Evolutionary conservation across 2,329 filamentous ascomycete species (phyloP).

Genomic region (Bipolaris sorokiniana): DNA sequence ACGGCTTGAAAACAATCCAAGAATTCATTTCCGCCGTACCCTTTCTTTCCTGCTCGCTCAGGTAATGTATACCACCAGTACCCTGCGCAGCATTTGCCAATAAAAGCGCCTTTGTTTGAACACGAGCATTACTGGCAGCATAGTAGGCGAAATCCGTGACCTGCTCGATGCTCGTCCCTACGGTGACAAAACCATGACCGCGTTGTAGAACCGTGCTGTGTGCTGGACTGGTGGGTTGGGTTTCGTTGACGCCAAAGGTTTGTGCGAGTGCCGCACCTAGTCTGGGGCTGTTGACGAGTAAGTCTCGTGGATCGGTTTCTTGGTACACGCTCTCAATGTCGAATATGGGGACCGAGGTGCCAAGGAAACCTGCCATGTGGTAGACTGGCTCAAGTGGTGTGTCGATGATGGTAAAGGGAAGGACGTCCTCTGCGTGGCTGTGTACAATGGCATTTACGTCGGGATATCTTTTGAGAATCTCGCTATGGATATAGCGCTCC

Average conservation of each 20-base stretch:
- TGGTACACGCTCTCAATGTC: constrained; percentile 29
- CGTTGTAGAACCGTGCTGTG: constrained; percentile 46
- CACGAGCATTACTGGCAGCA: constrained; percentile 41
- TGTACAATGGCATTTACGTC: constrained; percentile 54
- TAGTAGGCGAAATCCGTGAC: constrained; percentile 50
- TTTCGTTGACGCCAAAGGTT: constrained; percentile 26
- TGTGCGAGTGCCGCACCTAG: constrained; percentile 33
- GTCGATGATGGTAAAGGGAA: constrained; percentile 46
- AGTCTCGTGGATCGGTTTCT: constrained; percentile 21
- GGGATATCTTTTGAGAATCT: constrained; percentile 53
- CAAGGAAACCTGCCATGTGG: constrained; percentile 50
- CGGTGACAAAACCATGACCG: constrained; percentile 51
- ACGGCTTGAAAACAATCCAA: constrained; percentile 45
- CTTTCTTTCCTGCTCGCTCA: constrained; percentile 40
- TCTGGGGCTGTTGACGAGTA: constrained; percentile 30
- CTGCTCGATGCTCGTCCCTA: constrained; percentile 44
- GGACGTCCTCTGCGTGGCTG: constrained; percentile 50
- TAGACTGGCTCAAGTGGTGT: constrained; percentile 25
- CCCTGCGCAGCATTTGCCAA: constrained; percentile 26
- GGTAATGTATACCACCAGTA: constrained; percentile 33
- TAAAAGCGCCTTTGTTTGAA: constrained; percentile 45
- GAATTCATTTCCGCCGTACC: constrained; percentile 44
- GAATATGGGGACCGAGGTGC: constrained; percentile 31
- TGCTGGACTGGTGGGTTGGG: constrained; percentile 27
- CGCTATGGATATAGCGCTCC: constrained; percentile 55